Base-by-base conservation (phyloP, 73 alveolate genomes). In the Breviolum minutum region DNA sequence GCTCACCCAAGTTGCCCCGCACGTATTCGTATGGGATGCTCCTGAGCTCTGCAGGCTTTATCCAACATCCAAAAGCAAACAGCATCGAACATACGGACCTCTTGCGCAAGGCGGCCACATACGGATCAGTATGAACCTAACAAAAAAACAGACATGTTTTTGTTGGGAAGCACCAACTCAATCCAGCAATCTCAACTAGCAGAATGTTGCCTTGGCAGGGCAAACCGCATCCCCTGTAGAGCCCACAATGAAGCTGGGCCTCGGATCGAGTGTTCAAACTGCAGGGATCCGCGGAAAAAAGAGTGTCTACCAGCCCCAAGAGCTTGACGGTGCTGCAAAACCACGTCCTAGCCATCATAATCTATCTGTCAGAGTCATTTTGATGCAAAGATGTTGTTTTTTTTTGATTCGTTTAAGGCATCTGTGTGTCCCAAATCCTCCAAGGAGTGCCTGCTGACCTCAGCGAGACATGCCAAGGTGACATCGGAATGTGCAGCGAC, bases 151-250 rank as follows among this genome's bases (percentile, higher is more conserved):
- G n/a, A n/a, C 54, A 40, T 40, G n/a, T 40, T 40, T 40, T 40
- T 40, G 54, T 40, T 40, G 54, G 54, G 54, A 40, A 40, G 54
- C 54, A 40, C 54, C 54, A 40, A 40, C 5, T 40, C 54, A 40
- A 40, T 40, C 54, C 54, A 40, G 54, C 54, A 40, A 0, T 40
- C 54, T 40, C 54, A 40, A 40, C 54, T 40, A 40, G 54, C 54
- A 40, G 54, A 40, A 40, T 40, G 54, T 29, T 16, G 68, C 98
- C 98, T 92, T 92, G 69, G 98, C 98, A 9, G 98, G 98, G 98
- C 98, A 92, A 66, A 92, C 98, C n/a, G 91, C 98, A 29, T 92
- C 98, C n/a, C 98, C 91, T 5, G 98, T 92, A 54, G 98, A 92
- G 90, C 98, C 98, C 10, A 92, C 98, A 6, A 92, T 20, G 69